A percentile compares a stretch with the other conserved stretches of the same genome.
These are phyloP conservation scores for Vitis rotundifolia DNA, from an alignment of 164 flowering plant genomes.

Conservation along the genomic window DNA sequence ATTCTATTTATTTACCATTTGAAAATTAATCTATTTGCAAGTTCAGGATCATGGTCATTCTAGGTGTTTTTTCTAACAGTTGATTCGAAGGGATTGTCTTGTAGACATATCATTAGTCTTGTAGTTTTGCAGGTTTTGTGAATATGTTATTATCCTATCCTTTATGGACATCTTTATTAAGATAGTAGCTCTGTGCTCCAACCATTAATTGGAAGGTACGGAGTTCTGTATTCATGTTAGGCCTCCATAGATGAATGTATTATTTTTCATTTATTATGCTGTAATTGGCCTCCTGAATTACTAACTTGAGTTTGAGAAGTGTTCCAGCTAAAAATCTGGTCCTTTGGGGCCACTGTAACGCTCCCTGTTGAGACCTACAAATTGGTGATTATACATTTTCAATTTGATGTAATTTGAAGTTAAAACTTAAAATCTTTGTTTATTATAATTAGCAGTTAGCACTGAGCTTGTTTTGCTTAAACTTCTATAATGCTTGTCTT, in stretches of 20 bases:
- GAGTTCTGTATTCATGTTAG: constrained; percentile 9
- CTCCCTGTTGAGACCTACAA: constrained; percentile 3
- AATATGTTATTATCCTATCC: constrained; percentile 13
- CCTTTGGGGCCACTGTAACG: constrained; percentile 7
- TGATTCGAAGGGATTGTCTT: not conserved
- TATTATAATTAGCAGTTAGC: too few relatives aligned
- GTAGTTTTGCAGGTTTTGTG: constrained; percentile 46
- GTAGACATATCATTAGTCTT: constrained; percentile 21
- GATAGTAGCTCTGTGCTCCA: constrained; percentile 23
- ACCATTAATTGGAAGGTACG: constrained; percentile 38
- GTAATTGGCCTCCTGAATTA: not conserved
- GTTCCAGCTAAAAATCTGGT: constrained; percentile 11
- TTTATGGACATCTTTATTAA: constrained; percentile 22
- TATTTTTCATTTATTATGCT: not conserved
- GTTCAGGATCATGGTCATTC: not conserved
- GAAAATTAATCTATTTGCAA: not conserved
- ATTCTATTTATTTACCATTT: too few relatives aligned
- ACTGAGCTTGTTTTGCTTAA: too few relatives aligned
- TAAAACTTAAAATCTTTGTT: too few relatives aligned
- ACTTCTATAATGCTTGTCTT: too few relatives aligned
- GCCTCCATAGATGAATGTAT: not conserved
- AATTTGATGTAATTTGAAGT: not conserved
- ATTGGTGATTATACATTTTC: not conserved
- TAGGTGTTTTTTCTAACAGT: not conserved
- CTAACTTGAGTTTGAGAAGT: constrained; percentile 6